phyloP scores from a whole-genome alignment of 2,329 filamentous ascomycete genomes.

The Thelonectria blattea region DNA sequence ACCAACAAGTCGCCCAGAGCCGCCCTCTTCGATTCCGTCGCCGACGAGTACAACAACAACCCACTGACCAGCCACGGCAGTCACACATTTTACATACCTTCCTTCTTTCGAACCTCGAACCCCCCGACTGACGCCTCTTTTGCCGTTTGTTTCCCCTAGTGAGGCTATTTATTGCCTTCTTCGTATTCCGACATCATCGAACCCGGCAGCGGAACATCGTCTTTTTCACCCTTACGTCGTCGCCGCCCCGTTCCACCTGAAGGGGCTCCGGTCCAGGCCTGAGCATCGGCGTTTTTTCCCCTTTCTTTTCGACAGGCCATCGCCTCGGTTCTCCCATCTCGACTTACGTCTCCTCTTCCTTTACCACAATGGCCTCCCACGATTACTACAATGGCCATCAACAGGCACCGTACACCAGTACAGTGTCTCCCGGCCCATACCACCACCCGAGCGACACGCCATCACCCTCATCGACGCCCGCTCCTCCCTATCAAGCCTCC shows the following conservation, averaged over 20 bases:
- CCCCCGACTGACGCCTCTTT: not conserved
- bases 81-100: conserved; percentile 9
- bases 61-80: conserved; percentile 6
- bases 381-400: conserved; percentile 66
- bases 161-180: not conserved
- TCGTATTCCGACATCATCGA: not conserved
- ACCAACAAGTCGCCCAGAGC: conserved; percentile 8
- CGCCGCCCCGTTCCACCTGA: conserved; percentile 5
- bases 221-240: not conserved
- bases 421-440: conserved; percentile 50
- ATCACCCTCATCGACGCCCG: conserved; percentile 47
- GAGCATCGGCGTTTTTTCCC: conserved; percentile 14
- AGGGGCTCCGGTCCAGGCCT: conserved; percentile 12
- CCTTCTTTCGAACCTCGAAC: conserved; percentile 15
- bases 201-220: not conserved
- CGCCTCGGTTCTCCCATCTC: not conserved
- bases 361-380: conserved; percentile 61
- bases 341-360: not conserved
- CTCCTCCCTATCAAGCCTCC: conserved; percentile 44
- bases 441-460: conserved; percentile 49
- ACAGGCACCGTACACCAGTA: conserved; percentile 43
- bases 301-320: conserved; percentile 19
- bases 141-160: not conserved
- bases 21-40: not conserved
- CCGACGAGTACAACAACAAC: not conserved